Conservation (phyloP, 768 basidiomycete genomes). For the Serendipita vermifera region DNA sequence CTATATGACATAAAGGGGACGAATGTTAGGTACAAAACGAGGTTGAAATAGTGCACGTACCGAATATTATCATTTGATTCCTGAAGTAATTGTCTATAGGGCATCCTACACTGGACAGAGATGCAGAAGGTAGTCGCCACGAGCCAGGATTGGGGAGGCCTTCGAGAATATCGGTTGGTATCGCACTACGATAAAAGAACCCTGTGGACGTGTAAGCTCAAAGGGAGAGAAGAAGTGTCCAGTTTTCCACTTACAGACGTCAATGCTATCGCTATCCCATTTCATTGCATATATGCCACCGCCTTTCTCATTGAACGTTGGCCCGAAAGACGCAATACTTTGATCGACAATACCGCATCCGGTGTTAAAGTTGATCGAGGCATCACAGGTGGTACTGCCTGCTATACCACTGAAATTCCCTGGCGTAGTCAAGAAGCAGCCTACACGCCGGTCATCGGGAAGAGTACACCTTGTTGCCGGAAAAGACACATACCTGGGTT, state of each 20-base stretch:
- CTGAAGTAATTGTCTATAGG: slow-evolving; percentile 44
- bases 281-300: slow-evolving; percentile 85
- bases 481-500: slow-evolving; percentile 36
- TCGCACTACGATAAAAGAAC: slow-evolving; percentile 70
- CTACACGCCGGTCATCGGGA: too few relatives aligned
- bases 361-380: slow-evolving; percentile 39
- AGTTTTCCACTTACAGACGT: slow-evolving; percentile 58
- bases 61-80: slow-evolving; percentile 65
- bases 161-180: slow-evolving; percentile 50
- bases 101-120: slow-evolving; percentile 40
- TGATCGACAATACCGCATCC: slow-evolving; percentile 71
- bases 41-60: slow-evolving; percentile 40
- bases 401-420: slow-evolving; percentile 51
- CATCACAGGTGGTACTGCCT: slow-evolving; percentile 34
- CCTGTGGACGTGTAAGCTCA: slow-evolving; percentile 29
- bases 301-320: slow-evolving; percentile 61
- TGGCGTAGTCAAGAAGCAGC: slow-evolving; percentile 43
- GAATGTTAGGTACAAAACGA: neutral
- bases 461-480: too few relatives aligned
- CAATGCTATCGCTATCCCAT: slow-evolving; percentile 68
- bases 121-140: slow-evolving; percentile 60
- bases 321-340: slow-evolving; percentile 74
- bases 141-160: slow-evolving; percentile 50
- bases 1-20: slow-evolving; percentile 30
- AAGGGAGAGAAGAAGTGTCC: neutral